Evolutionary conservation across 2,329 filamentous ascomycete species (phyloP), one percentile per base, ranked within the genome.

Genomic region (Plenodomus lindquistii): DNA sequence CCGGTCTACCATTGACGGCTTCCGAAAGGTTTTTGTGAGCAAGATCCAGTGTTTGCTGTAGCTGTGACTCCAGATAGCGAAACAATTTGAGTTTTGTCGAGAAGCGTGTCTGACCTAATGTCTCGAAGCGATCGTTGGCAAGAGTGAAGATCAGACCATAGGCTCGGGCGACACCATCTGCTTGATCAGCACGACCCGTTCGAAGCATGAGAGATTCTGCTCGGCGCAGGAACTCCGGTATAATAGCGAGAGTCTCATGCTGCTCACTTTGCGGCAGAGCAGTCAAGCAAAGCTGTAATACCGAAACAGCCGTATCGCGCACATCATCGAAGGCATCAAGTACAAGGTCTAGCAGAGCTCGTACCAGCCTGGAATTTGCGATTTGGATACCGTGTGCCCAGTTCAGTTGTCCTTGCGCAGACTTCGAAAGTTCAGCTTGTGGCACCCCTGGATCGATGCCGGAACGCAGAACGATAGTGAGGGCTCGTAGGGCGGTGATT

Each of bases 321-420:
- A 97, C 88, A 70, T 99, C 94, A 48, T 97, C 94, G 63, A 96
- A 99, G 0, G 93, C 90, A 62, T 99, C 89, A 65, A 96, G 79
- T 7, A 96, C 73, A 18, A 96, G 81, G 68, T 96, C 91, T 13
- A 92, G 75, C 6, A 97, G 75, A 4, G 85, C 77, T 40, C 87
- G 79, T 10, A 83, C 72, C 75, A 87, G 42, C 2, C 57, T 55
- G 1, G 40, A 10, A 42, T 68, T 72, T 16, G 81, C 71, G 3
- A 84, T 68, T 2, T 74, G 66, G 11, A 81, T 48, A 17, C 73
- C 65, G 48, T 79, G 76, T 3, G 75, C 73, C 81, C 82, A 85
- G 27, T 70, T 72, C 3, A 74, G 57, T 44, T 79, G 74, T 27
- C 77, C 75, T 21, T 75, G 70, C 3, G 79, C 80, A 11, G 76